A percentile compares a stretch with the other conserved stretches of the same genome.
Conservation (phyloP, 2,329 filamentous ascomycete species). For the Aspergillus quadrilineatus region DNA sequence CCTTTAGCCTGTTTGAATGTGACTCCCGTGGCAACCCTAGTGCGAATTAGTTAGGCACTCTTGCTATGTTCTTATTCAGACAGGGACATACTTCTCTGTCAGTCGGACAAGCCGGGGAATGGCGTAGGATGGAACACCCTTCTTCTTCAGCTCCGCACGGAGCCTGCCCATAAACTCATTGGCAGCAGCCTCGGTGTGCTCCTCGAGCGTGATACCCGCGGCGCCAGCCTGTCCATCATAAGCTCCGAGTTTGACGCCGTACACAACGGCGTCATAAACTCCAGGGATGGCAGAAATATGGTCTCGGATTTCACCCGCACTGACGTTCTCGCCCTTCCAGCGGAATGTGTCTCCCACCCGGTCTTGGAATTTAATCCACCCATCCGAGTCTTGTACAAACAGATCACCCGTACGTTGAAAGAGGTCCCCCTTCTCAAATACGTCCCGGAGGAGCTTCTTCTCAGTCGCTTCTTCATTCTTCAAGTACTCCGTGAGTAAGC, state of each 20-base stretch:
- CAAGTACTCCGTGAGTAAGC: conserved; percentile 44
- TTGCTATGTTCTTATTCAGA: too few species aligned
- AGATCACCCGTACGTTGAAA: conserved; percentile 49
- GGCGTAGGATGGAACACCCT: conserved; percentile 49
- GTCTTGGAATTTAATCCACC: conserved; percentile 50
- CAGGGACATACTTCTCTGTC: conserved; percentile 42
- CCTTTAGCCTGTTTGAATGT: conserved; percentile 53
- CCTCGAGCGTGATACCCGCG: conserved; percentile 46
- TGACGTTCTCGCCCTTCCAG: conserved; percentile 49
- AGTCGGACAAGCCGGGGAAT: conserved; percentile 50
- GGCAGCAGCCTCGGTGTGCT: conserved; percentile 29
- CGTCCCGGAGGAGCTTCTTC: conserved; percentile 45
- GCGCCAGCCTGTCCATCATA: conserved; percentile 52
- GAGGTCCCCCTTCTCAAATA: conserved; percentile 48
- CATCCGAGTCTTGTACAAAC: conserved; percentile 41
- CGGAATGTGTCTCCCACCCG: conserved; percentile 42
- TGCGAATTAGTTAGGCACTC: not conserved
- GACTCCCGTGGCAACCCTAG: conserved; percentile 46
- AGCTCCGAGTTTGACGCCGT: conserved; percentile 44
- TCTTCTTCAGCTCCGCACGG: conserved; percentile 40
- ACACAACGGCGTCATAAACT: conserved; percentile 47
- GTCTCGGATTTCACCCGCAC: conserved; percentile 47
- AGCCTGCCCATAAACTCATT: conserved; percentile 39
- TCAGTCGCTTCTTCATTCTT: conserved; percentile 45
- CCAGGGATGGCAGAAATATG: conserved; percentile 43